Base-by-base conservation (phyloP, 2,329 filamentous ascomycete species). In the Trichoderma asperellum region DNA sequence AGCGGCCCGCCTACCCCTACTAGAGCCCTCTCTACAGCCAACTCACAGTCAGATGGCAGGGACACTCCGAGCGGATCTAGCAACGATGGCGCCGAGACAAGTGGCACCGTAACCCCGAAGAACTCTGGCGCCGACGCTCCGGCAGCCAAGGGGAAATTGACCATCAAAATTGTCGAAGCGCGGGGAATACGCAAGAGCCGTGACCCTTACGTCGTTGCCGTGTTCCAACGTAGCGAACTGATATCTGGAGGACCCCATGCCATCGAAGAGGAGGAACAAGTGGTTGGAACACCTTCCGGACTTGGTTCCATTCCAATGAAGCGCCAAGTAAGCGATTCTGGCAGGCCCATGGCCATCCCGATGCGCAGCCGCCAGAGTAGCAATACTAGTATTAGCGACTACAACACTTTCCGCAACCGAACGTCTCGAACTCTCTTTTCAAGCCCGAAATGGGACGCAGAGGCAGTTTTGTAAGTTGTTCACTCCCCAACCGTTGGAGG, bases 351-450 rank as follows among this genome's bases (percentile, higher is more conserved):
- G 90, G 93, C 94, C 37, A 98, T 99, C 73, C 96, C 96, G 1
- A 97, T 98, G 93, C 91, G 91, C 76, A 98, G 94, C 79, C 90
- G 96, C 68, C 96, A 98, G 79, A 98, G 95, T 82, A 98, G 95
- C 82, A 94, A 95, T 81, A 97, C 94, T 68, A 97, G 95, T 76
- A 84, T 91, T 72, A 86, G 87, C 43, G 92, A 97, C 40, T 85
- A 86, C 73, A 85, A 81, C 72, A 84, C 84, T 1, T 86, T 88
- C 74, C 83, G 86, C 47, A 89, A 89, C 73, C 87, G 89, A 66
- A 85, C 88, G 68, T 84, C 78, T 4, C 82, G 84, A 70, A 67
- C 73, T 12, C 87, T 86, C 3, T 86, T 94, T 70, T 95, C 93
- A 8, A 92, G 92, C 78, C 95, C 96, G 0, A 93, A 93, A 75